Percentiles rank a stretch among this genome's conserved stretches.
phyloP scores from a whole-genome alignment of 2,329 filamentous ascomycete genomes.

The Mariannaea sp. region DNA sequence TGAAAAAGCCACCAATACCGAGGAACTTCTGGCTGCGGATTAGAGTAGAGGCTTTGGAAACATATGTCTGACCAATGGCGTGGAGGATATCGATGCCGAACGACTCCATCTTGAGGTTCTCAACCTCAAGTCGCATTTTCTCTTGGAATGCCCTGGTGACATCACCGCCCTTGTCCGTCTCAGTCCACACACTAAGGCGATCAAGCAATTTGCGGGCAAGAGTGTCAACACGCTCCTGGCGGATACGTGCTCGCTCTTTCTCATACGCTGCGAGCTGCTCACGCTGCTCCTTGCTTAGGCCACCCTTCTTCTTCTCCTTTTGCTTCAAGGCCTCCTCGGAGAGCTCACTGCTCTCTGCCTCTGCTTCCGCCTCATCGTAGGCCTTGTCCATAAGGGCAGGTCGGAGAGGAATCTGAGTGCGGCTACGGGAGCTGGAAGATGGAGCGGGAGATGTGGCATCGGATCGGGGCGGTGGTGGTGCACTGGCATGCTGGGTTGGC shows the following conservation, averaged over 20 bases:
- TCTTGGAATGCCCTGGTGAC: slow-evolving; percentile 90
- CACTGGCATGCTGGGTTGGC: slow-evolving; percentile 11
- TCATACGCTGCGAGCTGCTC: slow-evolving; percentile 91
- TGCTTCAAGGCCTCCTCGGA: slow-evolving; percentile 55
- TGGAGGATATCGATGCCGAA: slow-evolving; percentile 96
- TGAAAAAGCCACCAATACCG: slow-evolving; percentile 94
- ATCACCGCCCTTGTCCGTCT: slow-evolving; percentile 87
- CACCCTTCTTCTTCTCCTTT: slow-evolving; percentile 83
- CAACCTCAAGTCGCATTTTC: slow-evolving; percentile 92
- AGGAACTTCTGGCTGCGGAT: slow-evolving; percentile 97
- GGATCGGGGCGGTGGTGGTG: slow-evolving; percentile 41
- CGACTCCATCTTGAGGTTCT: slow-evolving; percentile 99
- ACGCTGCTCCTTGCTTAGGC: slow-evolving; percentile 86
- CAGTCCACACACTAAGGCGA: slow-evolving; percentile 92
- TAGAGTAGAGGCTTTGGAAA: slow-evolving; percentile 83
- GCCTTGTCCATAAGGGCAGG: slow-evolving; percentile 84
- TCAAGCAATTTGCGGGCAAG: slow-evolving; percentile 85
- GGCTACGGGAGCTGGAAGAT: slow-evolving; percentile 49
- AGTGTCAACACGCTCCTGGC: slow-evolving; percentile 87
- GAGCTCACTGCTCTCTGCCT: slow-evolving; percentile 60
- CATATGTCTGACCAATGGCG: slow-evolving; percentile 89
- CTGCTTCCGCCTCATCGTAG: slow-evolving; percentile 60
- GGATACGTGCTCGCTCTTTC: slow-evolving; percentile 78
- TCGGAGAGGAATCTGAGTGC: slow-evolving; percentile 70
- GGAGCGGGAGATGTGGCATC: slow-evolving; percentile 48